phyloP scores from a whole-genome alignment of 2,329 filamentous ascomycete species.

The Ophiostoma perfectum region DNA sequence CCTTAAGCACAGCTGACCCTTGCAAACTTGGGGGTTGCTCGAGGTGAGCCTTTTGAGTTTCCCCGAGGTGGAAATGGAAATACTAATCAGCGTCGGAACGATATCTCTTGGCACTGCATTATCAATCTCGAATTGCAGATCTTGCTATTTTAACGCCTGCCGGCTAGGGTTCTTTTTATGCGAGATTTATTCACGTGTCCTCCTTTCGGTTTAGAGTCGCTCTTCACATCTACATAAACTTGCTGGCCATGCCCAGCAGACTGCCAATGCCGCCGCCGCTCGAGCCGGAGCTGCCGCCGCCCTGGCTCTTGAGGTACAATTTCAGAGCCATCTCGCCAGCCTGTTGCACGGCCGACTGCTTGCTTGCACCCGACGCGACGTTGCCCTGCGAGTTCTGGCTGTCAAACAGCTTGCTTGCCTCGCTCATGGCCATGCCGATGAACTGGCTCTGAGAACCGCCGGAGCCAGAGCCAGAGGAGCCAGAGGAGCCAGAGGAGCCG shows the following conservation, averaged over 20 bases:
- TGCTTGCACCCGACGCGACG: constrained; percentile 56
- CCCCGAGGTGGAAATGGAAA: not conserved
- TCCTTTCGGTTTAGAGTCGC: not conserved
- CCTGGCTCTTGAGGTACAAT: constrained; percentile 80
- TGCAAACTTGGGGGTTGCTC: not conserved
- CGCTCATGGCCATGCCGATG: constrained; percentile 78
- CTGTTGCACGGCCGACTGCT: constrained; percentile 72
- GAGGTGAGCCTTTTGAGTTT: not conserved
- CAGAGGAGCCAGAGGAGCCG: constrained; percentile 37
- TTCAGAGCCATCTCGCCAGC: constrained; percentile 84
- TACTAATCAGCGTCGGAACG: not conserved
- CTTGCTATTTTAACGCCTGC: too few relatives aligned
- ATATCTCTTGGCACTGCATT: not conserved
- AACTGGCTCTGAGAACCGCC: constrained; percentile 66
- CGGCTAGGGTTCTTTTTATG: too few relatives aligned
- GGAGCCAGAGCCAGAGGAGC: constrained; percentile 37
- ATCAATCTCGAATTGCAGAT: not conserved
- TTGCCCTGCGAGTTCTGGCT: constrained; percentile 51
- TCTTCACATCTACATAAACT: constrained; percentile 37
- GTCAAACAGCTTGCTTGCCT: constrained; percentile 73
- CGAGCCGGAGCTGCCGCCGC: constrained; percentile 40
- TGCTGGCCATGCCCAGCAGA: constrained; percentile 43
- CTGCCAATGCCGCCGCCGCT: constrained; percentile 43
- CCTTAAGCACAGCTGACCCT: not conserved
- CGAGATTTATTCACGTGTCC: not conserved